phyloP scores from a whole-genome alignment of 169 alveolate species.

The Plasmodium yoelii region DNA sequence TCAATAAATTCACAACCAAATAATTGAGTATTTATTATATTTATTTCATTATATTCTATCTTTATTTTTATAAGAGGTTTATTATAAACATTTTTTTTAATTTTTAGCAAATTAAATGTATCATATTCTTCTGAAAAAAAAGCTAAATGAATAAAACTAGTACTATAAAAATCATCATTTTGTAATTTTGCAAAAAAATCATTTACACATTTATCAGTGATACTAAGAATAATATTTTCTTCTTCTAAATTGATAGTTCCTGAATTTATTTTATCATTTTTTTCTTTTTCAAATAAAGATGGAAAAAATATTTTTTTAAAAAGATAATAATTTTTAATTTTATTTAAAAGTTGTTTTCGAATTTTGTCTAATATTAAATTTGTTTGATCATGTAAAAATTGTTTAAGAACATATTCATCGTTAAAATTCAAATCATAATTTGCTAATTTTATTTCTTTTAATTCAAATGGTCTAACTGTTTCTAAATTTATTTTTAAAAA shows the following conservation, averaged over 20 bases:
- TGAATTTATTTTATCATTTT: neutral
- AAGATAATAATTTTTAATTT: conserved; percentile 48
- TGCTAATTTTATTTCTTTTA: conserved; percentile 72
- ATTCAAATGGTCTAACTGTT: conserved; percentile 91
- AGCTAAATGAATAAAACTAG: conserved; percentile 42
- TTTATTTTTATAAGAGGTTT: conserved; percentile 67
- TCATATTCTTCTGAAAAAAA: conserved; percentile 15
- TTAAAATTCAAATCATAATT: conserved; percentile 29
- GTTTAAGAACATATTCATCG: conserved; percentile 31
- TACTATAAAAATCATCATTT: conserved; percentile 51
- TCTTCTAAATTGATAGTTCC: conserved; percentile 5
- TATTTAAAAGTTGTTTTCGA: conserved; percentile 4
- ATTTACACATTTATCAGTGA: conserved; percentile 20
- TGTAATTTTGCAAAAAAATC: conserved; percentile 14
- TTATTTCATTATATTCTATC: conserved; percentile 78
- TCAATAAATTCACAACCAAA: conserved; percentile 83
- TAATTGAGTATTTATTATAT: conserved; percentile 83
- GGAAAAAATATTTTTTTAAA: conserved; percentile 21
- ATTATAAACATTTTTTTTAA: conserved; percentile 56
- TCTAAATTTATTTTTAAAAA: conserved; percentile 91
- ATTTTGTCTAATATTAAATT: conserved; percentile 11
- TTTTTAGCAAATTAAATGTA: conserved; percentile 41
- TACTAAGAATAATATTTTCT: conserved; percentile 4
- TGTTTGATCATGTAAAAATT: conserved; percentile 49
- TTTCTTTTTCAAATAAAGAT: neutral